Evolutionary conservation across 2,329 filamentous ascomycete genomes (phyloP).

Genomic region (Lecanicillium sp.): DNA sequence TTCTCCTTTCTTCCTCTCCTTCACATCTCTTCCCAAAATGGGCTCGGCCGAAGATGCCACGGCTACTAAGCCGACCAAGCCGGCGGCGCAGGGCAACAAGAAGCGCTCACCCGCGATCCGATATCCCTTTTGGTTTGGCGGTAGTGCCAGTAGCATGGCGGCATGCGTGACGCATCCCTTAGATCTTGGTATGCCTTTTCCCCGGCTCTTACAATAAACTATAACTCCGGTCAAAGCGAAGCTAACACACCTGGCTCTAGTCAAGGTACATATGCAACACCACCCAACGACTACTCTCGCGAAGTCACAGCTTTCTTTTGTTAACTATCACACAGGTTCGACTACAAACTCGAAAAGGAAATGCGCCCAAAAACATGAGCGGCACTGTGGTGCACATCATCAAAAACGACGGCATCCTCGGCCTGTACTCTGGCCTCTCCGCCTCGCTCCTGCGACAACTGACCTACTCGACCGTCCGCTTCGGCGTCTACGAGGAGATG

Average conservation of each 20-base stretch:
- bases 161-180: conserved; percentile 88
- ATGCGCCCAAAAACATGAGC: conserved; percentile 71
- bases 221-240: no score
- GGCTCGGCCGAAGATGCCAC: conserved; percentile 6
- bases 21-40: conserved; percentile 2
- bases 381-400: conserved; percentile 80
- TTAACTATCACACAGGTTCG: conserved; percentile 54
- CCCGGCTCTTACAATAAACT: background rate
- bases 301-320: background rate
- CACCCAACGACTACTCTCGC: background rate
- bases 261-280: conserved; percentile 34
- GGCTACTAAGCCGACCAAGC: conserved; percentile 13
- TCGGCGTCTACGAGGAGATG: conserved; percentile 91
- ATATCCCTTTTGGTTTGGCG: conserved; percentile 94
- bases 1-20: background rate
- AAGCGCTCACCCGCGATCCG: conserved; percentile 34
- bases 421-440: conserved; percentile 85
- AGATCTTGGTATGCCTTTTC: conserved; percentile 63
- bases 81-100: conserved; percentile 15
- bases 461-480: conserved; percentile 93
- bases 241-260: conserved; percentile 26
- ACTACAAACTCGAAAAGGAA: conserved; percentile 72
- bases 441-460: conserved; percentile 88
- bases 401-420: conserved; percentile 64
- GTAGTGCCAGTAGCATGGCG: conserved; percentile 86